Conservation (phyloP, 2,329 filamentous ascomycete genomes). For the Penicillium sp. region DNA sequence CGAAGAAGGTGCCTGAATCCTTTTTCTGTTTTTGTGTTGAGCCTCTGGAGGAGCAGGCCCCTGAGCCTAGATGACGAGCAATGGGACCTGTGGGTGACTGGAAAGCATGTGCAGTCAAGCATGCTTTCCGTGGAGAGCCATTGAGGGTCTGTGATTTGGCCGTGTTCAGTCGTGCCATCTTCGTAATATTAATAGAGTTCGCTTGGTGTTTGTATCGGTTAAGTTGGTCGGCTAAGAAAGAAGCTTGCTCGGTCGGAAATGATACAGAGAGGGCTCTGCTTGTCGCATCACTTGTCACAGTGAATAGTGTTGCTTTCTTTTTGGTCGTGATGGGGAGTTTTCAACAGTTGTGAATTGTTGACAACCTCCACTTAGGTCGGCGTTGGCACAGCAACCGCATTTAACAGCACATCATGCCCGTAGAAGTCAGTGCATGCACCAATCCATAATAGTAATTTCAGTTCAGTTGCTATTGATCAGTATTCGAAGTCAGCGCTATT, state of each 20-base stretch:
- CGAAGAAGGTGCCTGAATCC: conserved; percentile 22
- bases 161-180: conserved; percentile 32
- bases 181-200: not conserved
- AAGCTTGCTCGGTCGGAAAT: not conserved
- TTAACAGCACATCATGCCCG: not conserved
- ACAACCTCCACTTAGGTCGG: conserved; percentile 1
- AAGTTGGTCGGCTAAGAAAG: not conserved
- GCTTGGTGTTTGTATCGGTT: not conserved
- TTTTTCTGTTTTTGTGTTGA: conserved; percentile 22
- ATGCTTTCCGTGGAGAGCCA: conserved; percentile 9
- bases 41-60: conserved; percentile 6
- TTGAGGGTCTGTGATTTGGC: conserved; percentile 13
- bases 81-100: not conserved
- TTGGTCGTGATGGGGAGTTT: not conserved
- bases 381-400: conserved; percentile 17
- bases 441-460: not conserved
- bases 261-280: not conserved
- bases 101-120: not conserved
- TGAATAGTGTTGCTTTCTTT: not conserved
- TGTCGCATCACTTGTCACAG: not conserved
- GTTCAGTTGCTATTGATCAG: not conserved
- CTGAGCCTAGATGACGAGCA: conserved; percentile 1
- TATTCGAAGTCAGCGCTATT: too few relatives aligned
- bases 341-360: conserved; percentile 1
- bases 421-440: not conserved